phyloP scores from a whole-genome alignment of 1,139 yeast genomes.

The Sugiyamaella castrensis region DNA sequence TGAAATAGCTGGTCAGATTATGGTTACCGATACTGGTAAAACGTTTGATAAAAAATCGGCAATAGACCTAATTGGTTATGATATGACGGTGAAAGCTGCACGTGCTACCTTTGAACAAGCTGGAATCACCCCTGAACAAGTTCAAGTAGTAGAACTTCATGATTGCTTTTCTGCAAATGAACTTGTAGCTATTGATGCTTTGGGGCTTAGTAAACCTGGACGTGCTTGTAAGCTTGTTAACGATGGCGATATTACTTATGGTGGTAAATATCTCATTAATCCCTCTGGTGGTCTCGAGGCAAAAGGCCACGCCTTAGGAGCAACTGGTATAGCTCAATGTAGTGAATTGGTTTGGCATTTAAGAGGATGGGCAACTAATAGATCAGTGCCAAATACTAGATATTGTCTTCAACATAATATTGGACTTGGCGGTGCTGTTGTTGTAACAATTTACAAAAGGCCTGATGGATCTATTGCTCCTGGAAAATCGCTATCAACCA shows the following conservation, averaged over 20 bases:
- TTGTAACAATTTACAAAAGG: slow-evolving; percentile 29
- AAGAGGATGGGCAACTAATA: slow-evolving; percentile 35
- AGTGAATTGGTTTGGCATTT: slow-evolving; percentile 35
- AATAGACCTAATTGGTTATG: slow-evolving; percentile 31
- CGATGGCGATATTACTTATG: slow-evolving; percentile 32
- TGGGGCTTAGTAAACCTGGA: slow-evolving; percentile 31
- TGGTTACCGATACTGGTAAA: slow-evolving; percentile 28
- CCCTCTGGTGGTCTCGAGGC: slow-evolving; percentile 35
- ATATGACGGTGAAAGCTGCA: slow-evolving; percentile 31
- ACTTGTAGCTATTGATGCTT: slow-evolving; percentile 30
- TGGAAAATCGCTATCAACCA: not conserved
- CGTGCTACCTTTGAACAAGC: slow-evolving; percentile 23
- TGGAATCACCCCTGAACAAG: slow-evolving; percentile 27
- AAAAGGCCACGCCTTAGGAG: slow-evolving; percentile 37
- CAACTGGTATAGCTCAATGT: slow-evolving; percentile 36
- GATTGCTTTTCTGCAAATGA: slow-evolving; percentile 36
- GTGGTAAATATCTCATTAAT: slow-evolving; percentile 32
- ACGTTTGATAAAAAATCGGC: slow-evolving; percentile 27
- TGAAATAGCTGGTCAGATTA: slow-evolving; percentile 32
- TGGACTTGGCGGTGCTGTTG: slow-evolving; percentile 34
- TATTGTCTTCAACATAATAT: slow-evolving; percentile 33
- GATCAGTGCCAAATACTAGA: slow-evolving; percentile 28
- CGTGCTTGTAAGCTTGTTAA: slow-evolving; percentile 30
- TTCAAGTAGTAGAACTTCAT: slow-evolving; percentile 34
- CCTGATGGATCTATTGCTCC: slow-evolving; percentile 25